Evolutionary conservation across 805 yeast species (phyloP), one percentile per base, ranked within the genome.

Genomic region (Candida khao-thaluensis): DNA sequence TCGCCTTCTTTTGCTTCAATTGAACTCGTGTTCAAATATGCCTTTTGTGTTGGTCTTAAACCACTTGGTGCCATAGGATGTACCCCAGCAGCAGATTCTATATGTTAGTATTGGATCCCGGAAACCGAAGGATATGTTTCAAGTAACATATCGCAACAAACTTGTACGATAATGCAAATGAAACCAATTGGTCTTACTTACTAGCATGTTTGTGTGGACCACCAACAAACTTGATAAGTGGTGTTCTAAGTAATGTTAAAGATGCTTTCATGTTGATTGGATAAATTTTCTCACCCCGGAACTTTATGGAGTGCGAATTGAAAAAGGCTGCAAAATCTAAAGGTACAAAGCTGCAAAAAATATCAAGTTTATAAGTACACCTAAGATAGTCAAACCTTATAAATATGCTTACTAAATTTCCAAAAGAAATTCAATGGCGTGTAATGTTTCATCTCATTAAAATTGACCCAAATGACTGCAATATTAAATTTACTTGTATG

Each of bases 151-250:
- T 8, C 24, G n/a, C n/a, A n/a, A n/a, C n/a, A n/a, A n/a, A n/a
- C n/a, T n/a, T n/a, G n/a, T n/a, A n/a, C n/a, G n/a, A n/a, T n/a
- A n/a, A n/a, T n/a, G n/a, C n/a, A n/a, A n/a, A n/a, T n/a, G n/a
- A n/a, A n/a, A n/a, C n/a, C n/a, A n/a, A n/a, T n/a, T n/a, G n/a
- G n/a, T n/a, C n/a, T 25, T 28, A 72, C 79, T 41, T 64, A 67
- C 81, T 71, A 49, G 68, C 61, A 42, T 66, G 58, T 21, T 69
- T 56, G 59, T 82, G 87, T 35, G 88, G 82, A 33, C 89, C 89
- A 29, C 97, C 96, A 33, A 88, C 76, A 57, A 91, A 91, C 56
- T 82, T 84, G 65, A 91, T 91, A 60, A 81, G 69, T 11, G 95
- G 96, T 17, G 73, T 69, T 56, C 66, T 60, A 38, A 65, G 54